Percentiles rank a stretch among this genome's conserved stretches.
Conservation (phyloP, 106 monocot species). For the Dendrobium chrysotoxum region DNA sequence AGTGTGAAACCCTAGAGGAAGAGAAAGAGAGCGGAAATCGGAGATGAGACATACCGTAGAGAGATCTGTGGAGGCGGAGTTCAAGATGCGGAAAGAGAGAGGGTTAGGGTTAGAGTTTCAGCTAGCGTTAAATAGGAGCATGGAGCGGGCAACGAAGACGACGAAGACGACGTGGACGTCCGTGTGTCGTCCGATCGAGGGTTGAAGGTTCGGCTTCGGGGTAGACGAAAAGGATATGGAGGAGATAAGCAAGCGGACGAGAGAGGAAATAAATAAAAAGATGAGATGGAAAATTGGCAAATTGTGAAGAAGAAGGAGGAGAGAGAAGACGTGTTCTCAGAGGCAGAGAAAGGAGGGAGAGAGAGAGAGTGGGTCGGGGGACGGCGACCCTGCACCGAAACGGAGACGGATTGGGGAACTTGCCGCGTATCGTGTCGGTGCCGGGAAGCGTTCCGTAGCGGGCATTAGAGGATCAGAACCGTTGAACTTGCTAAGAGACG, state of each 20-base stretch:
- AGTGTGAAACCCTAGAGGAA: conserved; percentile 13
- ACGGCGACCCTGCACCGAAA: conserved; percentile 19
- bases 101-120: conserved; percentile 7
- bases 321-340: conserved; percentile 2
- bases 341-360: not conserved
- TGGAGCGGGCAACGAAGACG: conserved; percentile 4
- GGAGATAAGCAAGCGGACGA: conserved; percentile 14
- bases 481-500: not conserved
- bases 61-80: not conserved
- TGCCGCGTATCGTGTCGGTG: not conserved
- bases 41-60: conserved; percentile 1
- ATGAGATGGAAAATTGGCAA: not conserved
- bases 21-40: not conserved
- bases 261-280: not conserved
- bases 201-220: conserved; percentile 7
- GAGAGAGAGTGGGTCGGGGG: conserved; percentile 12
- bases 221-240: conserved; percentile 2
- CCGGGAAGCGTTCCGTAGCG: not conserved
- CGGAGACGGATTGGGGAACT: not conserved
- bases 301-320: not conserved
- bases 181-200: conserved; percentile 45
- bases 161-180: conserved; percentile 57
- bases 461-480: not conserved
- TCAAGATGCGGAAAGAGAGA: not conserved
- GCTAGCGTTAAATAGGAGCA: not conserved